Evolutionary conservation across 1,284 basidiomycete species (phyloP), one percentile per base, ranked within the genome.

Genomic region (Melampsora larici-populina): DNA sequence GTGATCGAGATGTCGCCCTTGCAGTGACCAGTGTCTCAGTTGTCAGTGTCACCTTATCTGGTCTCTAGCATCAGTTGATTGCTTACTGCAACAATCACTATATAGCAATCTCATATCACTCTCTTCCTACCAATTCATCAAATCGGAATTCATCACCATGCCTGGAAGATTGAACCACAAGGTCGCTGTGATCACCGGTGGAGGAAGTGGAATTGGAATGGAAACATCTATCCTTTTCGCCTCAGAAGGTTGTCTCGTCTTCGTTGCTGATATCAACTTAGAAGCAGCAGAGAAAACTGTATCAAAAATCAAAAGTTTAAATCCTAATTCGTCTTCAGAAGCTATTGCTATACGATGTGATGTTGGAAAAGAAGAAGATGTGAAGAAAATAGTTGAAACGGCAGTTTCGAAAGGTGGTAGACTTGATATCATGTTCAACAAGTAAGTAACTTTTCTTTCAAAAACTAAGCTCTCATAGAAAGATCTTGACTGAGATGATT

Each of bases 211-310:
- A 17, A 97, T 98, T 84, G 95, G 95, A 55, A 89, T 97, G 78
- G 94, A 98, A 86, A 91, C 93, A 0, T 90, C 93, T 26, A 87
- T 97, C 79, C 88, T 97, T 78, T 98, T 98, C 84, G 94, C 95
- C 6, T 87, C 89, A 78, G 95, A 98, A 84, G 95, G 95, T 65
- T 93, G 93, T 18, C 88, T 89, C 81, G 90, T 97, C 80, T 84
- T 97, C 62, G 88, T 96, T 62, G 90, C 90, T 24, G 95, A 98
- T 84, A 89, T 97, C 84, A 96, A 95, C 85, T 36, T 78, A 33
- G 86, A 87, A 58, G 90, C 89, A 15, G 93, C 90, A n/a, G 86
- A 92, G 82, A 89, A 88, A 78, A 90, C 88, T 2, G 90, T 88
- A 26, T 87, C 86, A 43, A 84, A 90, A 65, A 90, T 97, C 83